Conservation (phyloP, 495 filamentous ascomycete species). For the Pyrenula massariospora region DNA sequence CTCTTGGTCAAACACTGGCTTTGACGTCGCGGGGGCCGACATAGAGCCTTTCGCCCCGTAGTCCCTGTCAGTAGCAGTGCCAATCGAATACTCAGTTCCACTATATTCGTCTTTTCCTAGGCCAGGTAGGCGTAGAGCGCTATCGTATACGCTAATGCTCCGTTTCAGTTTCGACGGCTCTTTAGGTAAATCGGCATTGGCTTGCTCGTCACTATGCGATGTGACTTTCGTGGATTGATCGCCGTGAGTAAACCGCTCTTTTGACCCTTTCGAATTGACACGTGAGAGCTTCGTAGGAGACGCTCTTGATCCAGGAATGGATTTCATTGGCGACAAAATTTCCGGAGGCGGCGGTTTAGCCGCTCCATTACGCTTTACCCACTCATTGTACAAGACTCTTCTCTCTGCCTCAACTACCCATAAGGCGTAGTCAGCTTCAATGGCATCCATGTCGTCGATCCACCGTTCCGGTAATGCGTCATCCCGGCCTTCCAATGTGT, state of each 20-base stretch:
- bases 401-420: conserved; percentile 55
- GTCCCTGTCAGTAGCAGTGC: neutral
- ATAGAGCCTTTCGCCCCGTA: neutral
- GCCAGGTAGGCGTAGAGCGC: neutral
- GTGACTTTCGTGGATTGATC: neutral
- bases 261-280: neutral
- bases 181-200: neutral
- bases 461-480: conserved; percentile 79
- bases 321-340: neutral
- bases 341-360: neutral
- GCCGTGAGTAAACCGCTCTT: neutral
- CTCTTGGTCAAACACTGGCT: neutral
- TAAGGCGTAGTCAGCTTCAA: conserved; percentile 68
- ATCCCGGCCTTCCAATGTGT: conserved; percentile 66
- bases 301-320: neutral
- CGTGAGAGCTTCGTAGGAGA: neutral
- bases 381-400: conserved; percentile 31
- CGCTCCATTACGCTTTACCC: conserved; percentile 8
- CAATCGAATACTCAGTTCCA: neutral
- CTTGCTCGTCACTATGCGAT: neutral
- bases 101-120: neutral
- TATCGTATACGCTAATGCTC: neutral
- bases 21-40: neutral
- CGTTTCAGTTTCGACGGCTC: neutral
- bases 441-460: conserved; percentile 70